Conservation (phyloP, 2,329 filamentous ascomycete species). For the Arachnomyces sp. region DNA sequence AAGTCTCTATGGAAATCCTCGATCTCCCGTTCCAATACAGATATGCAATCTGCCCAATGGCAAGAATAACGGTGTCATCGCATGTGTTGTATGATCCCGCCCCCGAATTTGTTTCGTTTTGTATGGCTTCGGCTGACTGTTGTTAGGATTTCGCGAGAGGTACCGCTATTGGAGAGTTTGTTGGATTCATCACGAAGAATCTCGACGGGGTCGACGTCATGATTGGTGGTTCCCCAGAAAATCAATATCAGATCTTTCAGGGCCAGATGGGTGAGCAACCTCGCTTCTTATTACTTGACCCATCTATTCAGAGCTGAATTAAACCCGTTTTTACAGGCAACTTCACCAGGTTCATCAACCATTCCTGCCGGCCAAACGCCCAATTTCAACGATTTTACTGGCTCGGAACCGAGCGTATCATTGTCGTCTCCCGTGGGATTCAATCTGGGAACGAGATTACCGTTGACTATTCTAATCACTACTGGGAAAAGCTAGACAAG, state of each 20-base stretch:
- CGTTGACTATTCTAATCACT: conserved; percentile 51
- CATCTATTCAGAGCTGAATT: not conserved
- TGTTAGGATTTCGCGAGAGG: conserved; percentile 44
- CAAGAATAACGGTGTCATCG: conserved; percentile 46
- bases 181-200: conserved; percentile 47
- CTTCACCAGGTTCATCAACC: conserved; percentile 52
- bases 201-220: conserved; percentile 48
- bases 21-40: conserved; percentile 40
- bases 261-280: conserved; percentile 29
- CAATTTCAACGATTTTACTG: conserved; percentile 52
- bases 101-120: not conserved
- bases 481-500: conserved; percentile 50
- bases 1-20: conserved; percentile 41
- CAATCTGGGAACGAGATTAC: conserved; percentile 47
- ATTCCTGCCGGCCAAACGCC: conserved; percentile 50
- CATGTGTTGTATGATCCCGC: conserved; percentile 16
- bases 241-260: conserved; percentile 50
- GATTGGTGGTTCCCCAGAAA: conserved; percentile 34
- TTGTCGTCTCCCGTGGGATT: conserved; percentile 49
- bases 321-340: conserved; percentile 33
- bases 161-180: conserved; percentile 47
- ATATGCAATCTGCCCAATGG: conserved; percentile 46
- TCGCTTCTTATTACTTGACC: not conserved
- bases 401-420: conserved; percentile 46
- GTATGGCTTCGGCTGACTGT: conserved; percentile 18